Conservation (phyloP, 306 rosid species). For the Glycine tomentella region DNA sequence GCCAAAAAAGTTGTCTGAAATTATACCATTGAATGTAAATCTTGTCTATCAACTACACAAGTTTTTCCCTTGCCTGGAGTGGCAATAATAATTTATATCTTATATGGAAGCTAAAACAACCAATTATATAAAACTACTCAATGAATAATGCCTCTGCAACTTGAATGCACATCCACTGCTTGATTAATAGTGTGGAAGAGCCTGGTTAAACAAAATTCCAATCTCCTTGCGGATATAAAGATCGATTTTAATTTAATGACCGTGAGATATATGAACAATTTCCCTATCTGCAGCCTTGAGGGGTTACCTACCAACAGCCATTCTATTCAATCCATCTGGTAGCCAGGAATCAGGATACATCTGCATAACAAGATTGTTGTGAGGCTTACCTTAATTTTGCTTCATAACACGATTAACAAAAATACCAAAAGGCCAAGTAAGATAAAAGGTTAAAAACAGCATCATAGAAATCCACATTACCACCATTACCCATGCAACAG, state of each 20-base stretch:
- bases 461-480: neutral
- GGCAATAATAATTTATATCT: neutral
- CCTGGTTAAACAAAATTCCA: conserved; percentile 40
- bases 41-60: conserved; percentile 13
- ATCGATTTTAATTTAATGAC: conserved; percentile 10
- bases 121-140: conserved; percentile 1
- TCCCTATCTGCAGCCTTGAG: conserved; percentile 4
- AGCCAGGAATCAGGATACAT: neutral
- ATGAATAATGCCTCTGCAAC: conserved; percentile 10
- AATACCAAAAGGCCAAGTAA: neutral
- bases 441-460: neutral
- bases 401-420: no score
- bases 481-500: no score
- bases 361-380: conserved; percentile 32
- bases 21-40: conserved; percentile 3
- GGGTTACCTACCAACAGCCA: neutral
- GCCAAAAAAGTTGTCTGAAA: neutral
- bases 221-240: conserved; percentile 25
- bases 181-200: conserved; percentile 28
- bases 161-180: conserved; percentile 12
- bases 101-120: neutral
- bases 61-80: conserved; percentile 5
- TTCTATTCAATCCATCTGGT: conserved; percentile 25
- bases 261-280: conserved; percentile 23
- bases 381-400: no score